Evolutionary conservation across 2,329 filamentous ascomycete genomes (phyloP).

Genomic region (Fusarium abutilonis): DNA sequence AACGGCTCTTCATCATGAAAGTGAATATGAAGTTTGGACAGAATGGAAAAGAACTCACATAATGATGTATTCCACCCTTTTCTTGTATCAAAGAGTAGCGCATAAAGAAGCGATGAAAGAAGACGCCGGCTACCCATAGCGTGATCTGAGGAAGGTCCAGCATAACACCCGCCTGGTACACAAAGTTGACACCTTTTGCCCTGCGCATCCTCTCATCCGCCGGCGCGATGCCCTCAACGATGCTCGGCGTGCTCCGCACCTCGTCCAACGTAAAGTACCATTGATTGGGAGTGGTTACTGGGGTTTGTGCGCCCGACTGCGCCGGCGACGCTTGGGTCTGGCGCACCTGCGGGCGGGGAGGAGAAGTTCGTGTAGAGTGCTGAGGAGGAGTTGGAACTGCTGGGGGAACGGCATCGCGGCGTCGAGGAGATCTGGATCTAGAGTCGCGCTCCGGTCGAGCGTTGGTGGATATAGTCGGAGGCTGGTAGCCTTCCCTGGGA

Average conservation of each 20-base stretch:
- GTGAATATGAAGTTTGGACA: background rate
- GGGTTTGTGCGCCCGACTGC: slow-evolving; percentile 52
- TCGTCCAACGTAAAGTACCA: slow-evolving; percentile 92
- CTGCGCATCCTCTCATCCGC: slow-evolving; percentile 82
- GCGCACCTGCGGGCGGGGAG: slow-evolving; percentile 59
- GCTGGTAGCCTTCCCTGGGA: slow-evolving; percentile 66
- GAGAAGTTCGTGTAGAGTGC: slow-evolving; percentile 64
- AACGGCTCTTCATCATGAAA: slow-evolving; percentile 1
- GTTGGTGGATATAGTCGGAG: slow-evolving; percentile 57
- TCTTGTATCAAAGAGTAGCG: slow-evolving; percentile 81
- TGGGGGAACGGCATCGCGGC: slow-evolving; percentile 65
- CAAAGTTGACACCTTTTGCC: slow-evolving; percentile 95
- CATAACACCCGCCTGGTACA: slow-evolving; percentile 91
- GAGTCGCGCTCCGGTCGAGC: slow-evolving; percentile 56
- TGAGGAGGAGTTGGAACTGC: slow-evolving; percentile 70
- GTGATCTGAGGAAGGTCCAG: slow-evolving; percentile 93
- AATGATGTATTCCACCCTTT: slow-evolving; percentile 85
- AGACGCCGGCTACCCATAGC: slow-evolving; percentile 89
- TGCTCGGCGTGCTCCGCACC: slow-evolving; percentile 81
- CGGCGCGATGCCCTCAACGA: slow-evolving; percentile 80
- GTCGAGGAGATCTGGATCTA: slow-evolving; percentile 59
- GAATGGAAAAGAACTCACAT: slow-evolving; percentile 64
- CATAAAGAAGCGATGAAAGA: slow-evolving; percentile 97
- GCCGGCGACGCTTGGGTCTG: slow-evolving; percentile 57
- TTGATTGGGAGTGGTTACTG: slow-evolving; percentile 64